Percentiles rank a stretch among this genome's conserved stretches.
Conservation (phyloP, 768 basidiomycete species). For the Termitomyces sp. region DNA sequence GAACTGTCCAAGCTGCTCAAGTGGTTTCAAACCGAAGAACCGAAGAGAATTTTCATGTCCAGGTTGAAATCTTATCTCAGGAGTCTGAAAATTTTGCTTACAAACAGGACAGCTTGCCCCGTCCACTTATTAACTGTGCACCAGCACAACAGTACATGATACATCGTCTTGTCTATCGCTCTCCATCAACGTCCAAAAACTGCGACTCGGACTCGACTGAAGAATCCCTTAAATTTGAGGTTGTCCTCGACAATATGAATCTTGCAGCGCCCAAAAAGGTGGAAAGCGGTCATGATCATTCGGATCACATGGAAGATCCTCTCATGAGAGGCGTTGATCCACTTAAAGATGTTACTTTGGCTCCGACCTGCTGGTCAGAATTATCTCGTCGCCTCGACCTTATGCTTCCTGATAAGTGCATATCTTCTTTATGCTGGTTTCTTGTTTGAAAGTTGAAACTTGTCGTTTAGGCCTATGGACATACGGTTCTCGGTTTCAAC, state of each 20-base stretch:
- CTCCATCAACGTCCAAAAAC: conserved; percentile 15
- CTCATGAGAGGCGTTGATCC: not conserved
- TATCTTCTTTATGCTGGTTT: not conserved
- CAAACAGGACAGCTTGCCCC: conserved; percentile 29
- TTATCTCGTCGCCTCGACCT: conserved; percentile 36
- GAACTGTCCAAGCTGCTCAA: conserved; percentile 35
- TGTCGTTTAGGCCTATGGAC: conserved; percentile 46
- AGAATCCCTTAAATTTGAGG: conserved; percentile 32
- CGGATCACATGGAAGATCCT: not conserved
- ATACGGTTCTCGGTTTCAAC: conserved; percentile 41
- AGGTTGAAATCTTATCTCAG: conserved; percentile 28
- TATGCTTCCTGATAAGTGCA: conserved; percentile 55
- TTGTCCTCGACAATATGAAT: conserved; percentile 20
- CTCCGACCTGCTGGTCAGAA: conserved; percentile 27
- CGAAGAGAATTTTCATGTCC: conserved; percentile 40
- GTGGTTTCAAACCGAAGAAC: conserved; percentile 32
- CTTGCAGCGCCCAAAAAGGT: not conserved
- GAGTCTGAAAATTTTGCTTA: not conserved
- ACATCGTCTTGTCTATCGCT: conserved; percentile 45
- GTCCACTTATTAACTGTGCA: conserved; percentile 22
- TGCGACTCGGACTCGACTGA: conserved; percentile 9
- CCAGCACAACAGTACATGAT: conserved; percentile 27
- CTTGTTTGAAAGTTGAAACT: not conserved
- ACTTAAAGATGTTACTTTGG: conserved; percentile 3
- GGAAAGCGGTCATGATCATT: not conserved